Evolutionary conservation across 1,139 yeast genomes (phyloP), one percentile per base, ranked within the genome.

Genomic region (Yamadazyma trypodendri): DNA sequence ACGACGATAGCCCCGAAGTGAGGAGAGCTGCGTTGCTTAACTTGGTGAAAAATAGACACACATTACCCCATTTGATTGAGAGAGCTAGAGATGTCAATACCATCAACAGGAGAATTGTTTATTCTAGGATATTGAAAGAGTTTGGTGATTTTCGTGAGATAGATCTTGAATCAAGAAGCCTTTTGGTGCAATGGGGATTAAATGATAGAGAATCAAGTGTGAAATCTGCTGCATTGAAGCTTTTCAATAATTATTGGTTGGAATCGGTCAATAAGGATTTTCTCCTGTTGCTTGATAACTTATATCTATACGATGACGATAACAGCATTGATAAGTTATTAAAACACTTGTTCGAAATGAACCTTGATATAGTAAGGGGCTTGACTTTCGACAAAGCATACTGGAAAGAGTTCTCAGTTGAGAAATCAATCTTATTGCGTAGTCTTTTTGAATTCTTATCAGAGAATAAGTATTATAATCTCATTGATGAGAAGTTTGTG

Each of bases 1-100:
- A 83, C 53, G 98, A 92, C 58, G 78, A 88, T 2, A 82, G 83
- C 50, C 81, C 96, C 0, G 98, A 92, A 48, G 96, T 90, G 1
- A 74, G 98, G 49, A 70, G 96, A 38, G 89, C 95, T 0, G 94
- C 92, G 1, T 61, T 89, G 50, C 63, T 84, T 34, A 86, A 88
- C 53, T 56, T 90, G 27, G 76, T 74, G 16, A 81, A 81, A 50
- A 76, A 74, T 34, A 55, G 62, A 10, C 48, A 55, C 1, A 83
- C 90, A 0, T 63, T 79, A 21, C 80, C 84, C 0, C 73, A 69
- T 42, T 63, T 89, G 1, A 63, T 89, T 33, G 95, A 85, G 52
- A 72, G 97, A 44, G 95, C 95, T 0, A 74, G 95, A 42, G 98
- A 92, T 58, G 67, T 70, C 2, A 86, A 85, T 52, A 65, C 82